Evolutionary conservation across 2,329 filamentous ascomycete species (phyloP), one percentile per base, ranked within the genome.

Genomic region (Ophiostoma pallidulum): DNA sequence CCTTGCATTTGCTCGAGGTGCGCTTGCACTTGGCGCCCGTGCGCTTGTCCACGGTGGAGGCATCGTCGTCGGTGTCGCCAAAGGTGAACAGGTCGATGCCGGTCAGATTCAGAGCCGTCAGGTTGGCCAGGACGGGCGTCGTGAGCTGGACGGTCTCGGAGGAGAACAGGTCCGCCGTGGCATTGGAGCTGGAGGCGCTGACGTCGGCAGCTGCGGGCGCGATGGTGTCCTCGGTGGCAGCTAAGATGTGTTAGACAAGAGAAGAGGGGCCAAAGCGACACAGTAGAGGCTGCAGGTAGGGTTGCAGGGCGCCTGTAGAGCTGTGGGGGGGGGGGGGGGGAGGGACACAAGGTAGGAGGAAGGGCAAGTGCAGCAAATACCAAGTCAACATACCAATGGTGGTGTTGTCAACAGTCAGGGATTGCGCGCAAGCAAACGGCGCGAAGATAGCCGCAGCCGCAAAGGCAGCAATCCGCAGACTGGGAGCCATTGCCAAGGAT

Each of bases 71-170:
- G 14, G 12, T 35, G 10, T 40, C 38, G 31, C 16, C 47, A 44
- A 54, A 56, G 19, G 32, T 24, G 31, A 56, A 56, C 29, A 55
- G 14, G 38, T 45, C 45, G 20, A 51, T 44, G 43, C n/a, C 16
- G 9, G 47, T 46, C 45, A 53, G 50, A 41, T 51, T 49, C 19
- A 52, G 35, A 5, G 45, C 36, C 1, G 52, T 53, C 33, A 57
- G 48, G 38, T 54, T 52, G 49, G 53, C 41, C 22, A 57, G 41
- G 20, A 52, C 50, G 6, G n/a, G n/a, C 16, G 39, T 41, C 12
- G 54, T 55, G 40, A 57, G 52, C 48, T 58, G 54, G 13, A 41
- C 24, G 3, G 45, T 40, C 51, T 60, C 58, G 31, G 49, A 57
- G 14, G 47, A 19, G 20, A 60, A 60, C 4, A 49, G 46, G 24